Evolutionary conservation across 1,284 basidiomycete species (phyloP), one percentile per base, ranked within the genome.

Genomic region (Mycosarcoma maydis): DNA sequence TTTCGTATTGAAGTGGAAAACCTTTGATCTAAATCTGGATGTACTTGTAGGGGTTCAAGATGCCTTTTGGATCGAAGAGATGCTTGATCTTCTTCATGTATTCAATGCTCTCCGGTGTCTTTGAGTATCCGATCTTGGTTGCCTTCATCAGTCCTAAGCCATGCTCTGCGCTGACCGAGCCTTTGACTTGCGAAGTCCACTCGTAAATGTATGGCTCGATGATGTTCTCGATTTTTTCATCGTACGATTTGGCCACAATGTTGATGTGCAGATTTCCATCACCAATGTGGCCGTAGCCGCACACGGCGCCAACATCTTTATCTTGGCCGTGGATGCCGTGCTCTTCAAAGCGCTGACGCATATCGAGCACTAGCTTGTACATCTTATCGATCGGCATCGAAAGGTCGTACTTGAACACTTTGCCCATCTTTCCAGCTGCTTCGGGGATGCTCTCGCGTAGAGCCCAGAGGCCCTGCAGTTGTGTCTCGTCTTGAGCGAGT

Each of bases 221-320:
- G 11, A 92, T 90, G 42, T 86, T 87, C 80, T 94, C 90, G 42
- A 97, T 88, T 81, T 94, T 92, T 3, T 88, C 86, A 3, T 89
- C 88, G 82, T 94, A 99, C 32, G 87, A 85, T 50, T 89, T 84
- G 0, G 94, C 94, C n/a, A 94, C 87, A 45, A 95, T 87, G 82
- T 99, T 99, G 80, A 99, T 84, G 80, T 99, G 95, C 46, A 98
- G 83, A 78, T 98, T 98, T 13, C 92, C 93, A 83, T 98, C 95
- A 22, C 96, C 95, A 60, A 98, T 90, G 82, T 99, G 96, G 3
- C 96, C 95, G 77, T 94, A 98, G 2, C 95, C 95, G 56, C 94
- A 85, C 6, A 81, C 77, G 17, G 72, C 73, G 37, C 67, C 71
- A 24, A 95, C 90, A 10, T 66, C 62, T 45, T 61, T 58, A 76